Percentiles rank a stretch among this genome's conserved stretches.
phyloP scores from a whole-genome alignment of 2,329 filamentous ascomycete species.

The Cryphonectria radicalis region DNA sequence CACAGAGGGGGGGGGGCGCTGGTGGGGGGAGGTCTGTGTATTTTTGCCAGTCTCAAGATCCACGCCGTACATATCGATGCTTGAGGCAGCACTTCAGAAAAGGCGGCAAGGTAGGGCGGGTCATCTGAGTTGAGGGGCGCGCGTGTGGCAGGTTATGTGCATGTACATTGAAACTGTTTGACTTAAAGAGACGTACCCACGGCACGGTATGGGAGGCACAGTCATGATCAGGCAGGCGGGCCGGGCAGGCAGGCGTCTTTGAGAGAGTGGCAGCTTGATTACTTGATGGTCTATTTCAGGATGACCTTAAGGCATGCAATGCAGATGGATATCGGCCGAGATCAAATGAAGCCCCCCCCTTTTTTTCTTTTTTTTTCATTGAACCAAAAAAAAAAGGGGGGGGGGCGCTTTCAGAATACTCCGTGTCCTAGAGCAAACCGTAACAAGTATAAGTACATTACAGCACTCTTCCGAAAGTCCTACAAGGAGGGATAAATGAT shows the following conservation, averaged over 20 bases:
- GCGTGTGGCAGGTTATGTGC: slow-evolving; percentile 4
- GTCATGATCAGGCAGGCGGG: slow-evolving; percentile 23
- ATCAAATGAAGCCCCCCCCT: not conserved
- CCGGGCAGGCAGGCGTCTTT: slow-evolving; percentile 3
- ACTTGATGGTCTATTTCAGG: not conserved
- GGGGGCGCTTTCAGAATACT: not conserved
- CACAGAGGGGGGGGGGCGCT: not conserved
- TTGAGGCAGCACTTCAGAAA: slow-evolving; percentile 4
- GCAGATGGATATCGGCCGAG: slow-evolving; percentile 20
- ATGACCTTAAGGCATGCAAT: slow-evolving; percentile 19
- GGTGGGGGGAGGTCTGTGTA: not conserved
- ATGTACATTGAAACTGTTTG: slow-evolving; percentile 4
- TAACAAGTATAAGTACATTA: not conserved
- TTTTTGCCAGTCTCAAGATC: not conserved
- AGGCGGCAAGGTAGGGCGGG: not conserved
- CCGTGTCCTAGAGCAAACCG: not conserved
- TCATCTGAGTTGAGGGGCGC: slow-evolving; percentile 4
- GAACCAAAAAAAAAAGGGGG: not conserved
- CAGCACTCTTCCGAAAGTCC: not conserved
- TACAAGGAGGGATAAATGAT: not conserved
- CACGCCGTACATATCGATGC: not conserved
- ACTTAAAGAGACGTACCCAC: slow-evolving; percentile 22
- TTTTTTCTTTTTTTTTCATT: no score
- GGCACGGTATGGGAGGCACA: slow-evolving; percentile 11
- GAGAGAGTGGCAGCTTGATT: slow-evolving; percentile 19